Base-by-base conservation (phyloP, 805 yeast species). In the Saturnispora quitensis region DNA sequence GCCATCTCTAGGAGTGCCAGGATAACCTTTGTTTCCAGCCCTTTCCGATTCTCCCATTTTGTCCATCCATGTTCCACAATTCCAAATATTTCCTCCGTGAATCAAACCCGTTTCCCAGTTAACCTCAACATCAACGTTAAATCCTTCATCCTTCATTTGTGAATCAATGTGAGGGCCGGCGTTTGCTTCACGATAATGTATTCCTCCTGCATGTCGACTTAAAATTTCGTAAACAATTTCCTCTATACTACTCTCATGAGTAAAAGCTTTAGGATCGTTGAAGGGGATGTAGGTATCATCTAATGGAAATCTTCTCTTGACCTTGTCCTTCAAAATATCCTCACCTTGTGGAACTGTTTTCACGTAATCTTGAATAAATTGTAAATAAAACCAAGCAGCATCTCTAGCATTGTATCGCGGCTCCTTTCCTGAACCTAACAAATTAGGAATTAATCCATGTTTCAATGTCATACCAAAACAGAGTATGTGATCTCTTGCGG, bases 21-120 rank as follows among this genome's bases (percentile, higher is more conserved):
- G 99, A 35, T 79, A 73, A n/a, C 99, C 99, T 59, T 84, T 86
- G 53, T 81, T 83, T 1, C 85, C 84, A 0, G 98, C 97, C 51
- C 69, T 74, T 35, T 68, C 81, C 62, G 96, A 86, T 70, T 93
- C 98, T 25, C 99, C 99, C 98, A 91, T 91, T 70, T 91, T 91
- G 69, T 91, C 99, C 97, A 90, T 91, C 99, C 99, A 91, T 0
- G 99, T 93, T 22, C 99, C 99, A 71, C 99, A 91, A 64, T 91
- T 91, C 65, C 70, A 80, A 66, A 86, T 96, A 47, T 87, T 86
- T 2, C 99, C 98, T 45, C 98, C 99, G 65, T 81, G 85, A 4
- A 90, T 72, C 31, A 93, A 70, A 1, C 99, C 99, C 12, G 86
- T 89, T 0, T 71, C 61, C 97, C 97, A 91, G 65, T 91, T 97